These are phyloP conservation scores for Flaveria linearis DNA, from an alignment of 129 eudicot species.

Conservation along the genomic window DNA sequence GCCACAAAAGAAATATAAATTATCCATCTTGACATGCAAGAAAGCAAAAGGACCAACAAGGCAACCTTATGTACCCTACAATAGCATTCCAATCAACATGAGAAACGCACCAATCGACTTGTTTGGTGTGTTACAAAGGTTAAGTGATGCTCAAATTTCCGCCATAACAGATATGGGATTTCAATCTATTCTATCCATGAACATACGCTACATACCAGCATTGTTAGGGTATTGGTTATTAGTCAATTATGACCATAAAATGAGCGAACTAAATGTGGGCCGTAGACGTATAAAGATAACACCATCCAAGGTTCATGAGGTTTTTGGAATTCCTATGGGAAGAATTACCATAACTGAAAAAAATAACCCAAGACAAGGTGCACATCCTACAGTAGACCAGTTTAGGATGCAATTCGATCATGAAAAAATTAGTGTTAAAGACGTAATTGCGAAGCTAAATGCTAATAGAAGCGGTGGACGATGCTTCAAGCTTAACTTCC, in stretches of 20 bases:
- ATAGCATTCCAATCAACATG: neutral
- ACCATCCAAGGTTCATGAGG: neutral
- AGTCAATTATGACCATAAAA: neutral
- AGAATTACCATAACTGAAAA: neutral
- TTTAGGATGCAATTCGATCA: neutral
- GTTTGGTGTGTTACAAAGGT: neutral
- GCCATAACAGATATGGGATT: neutral
- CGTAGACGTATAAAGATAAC: neutral
- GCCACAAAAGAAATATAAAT: neutral
- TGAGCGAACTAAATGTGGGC: neutral
- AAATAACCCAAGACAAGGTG: neutral
- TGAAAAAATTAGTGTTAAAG: neutral
- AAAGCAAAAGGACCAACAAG: neutral
- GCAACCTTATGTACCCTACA: neutral
- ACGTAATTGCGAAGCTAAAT: neutral
- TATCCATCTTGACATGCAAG: neutral
- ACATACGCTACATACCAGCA: neutral
- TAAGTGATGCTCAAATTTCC: neutral
- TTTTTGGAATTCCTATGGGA: neutral
- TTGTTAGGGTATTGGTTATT: neutral
- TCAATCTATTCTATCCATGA: neutral
- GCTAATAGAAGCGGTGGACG: neutral
- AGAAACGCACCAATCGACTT: neutral
- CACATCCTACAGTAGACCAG: neutral
- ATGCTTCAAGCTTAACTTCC: neutral